phyloP scores from a whole-genome alignment of 2,329 filamentous ascomycete genomes.

The Truncatella angustata region DNA sequence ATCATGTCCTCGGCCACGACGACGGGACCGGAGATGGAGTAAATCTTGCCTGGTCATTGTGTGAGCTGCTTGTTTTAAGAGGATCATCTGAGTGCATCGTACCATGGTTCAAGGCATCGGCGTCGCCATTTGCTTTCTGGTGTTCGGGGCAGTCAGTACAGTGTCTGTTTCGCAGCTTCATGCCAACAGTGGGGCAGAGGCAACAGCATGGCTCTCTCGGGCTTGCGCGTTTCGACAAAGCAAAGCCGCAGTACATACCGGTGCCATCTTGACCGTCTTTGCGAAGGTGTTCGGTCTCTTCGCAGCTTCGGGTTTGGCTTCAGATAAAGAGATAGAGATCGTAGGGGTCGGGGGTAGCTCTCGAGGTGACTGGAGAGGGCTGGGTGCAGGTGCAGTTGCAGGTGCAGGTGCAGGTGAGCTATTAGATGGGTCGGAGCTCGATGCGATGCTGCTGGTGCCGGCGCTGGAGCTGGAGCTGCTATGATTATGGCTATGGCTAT shows the following conservation, averaged over 20 bases:
- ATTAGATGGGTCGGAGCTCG: slow-evolving; percentile 20
- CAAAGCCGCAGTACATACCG: slow-evolving; percentile 40
- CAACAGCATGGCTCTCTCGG: not conserved
- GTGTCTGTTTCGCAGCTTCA: not conserved
- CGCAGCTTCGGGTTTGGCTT: slow-evolving; percentile 9
- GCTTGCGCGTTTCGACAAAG: not conserved
- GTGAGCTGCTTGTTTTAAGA: slow-evolving; percentile 12
- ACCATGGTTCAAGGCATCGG: slow-evolving; percentile 28
- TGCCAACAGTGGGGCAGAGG: not conserved
- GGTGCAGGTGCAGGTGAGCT: slow-evolving; percentile 11
- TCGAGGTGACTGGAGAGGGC: not conserved
- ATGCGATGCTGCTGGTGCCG: too few relatives aligned
- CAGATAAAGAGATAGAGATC: slow-evolving; percentile 17
- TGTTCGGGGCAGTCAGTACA: slow-evolving; percentile 18
- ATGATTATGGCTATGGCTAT: slow-evolving; percentile 23
- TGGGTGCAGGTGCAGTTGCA: slow-evolving; percentile 26
- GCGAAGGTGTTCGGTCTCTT: slow-evolving; percentile 17
- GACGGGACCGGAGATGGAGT: slow-evolving; percentile 74
- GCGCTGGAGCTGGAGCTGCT: slow-evolving; percentile 21
- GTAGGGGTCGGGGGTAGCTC: slow-evolving; percentile 24
- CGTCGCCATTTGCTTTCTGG: slow-evolving; percentile 30
- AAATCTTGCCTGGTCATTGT: slow-evolving; percentile 54
- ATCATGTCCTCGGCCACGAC: slow-evolving; percentile 98
- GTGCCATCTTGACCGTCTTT: slow-evolving; percentile 49
- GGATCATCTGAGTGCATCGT: slow-evolving; percentile 7